A percentile compares a stretch with the other conserved stretches of the same genome.
phyloP scores from a whole-genome alignment of 1,284 basidiomycete genomes.

The Pyrrhoderma noxium region DNA sequence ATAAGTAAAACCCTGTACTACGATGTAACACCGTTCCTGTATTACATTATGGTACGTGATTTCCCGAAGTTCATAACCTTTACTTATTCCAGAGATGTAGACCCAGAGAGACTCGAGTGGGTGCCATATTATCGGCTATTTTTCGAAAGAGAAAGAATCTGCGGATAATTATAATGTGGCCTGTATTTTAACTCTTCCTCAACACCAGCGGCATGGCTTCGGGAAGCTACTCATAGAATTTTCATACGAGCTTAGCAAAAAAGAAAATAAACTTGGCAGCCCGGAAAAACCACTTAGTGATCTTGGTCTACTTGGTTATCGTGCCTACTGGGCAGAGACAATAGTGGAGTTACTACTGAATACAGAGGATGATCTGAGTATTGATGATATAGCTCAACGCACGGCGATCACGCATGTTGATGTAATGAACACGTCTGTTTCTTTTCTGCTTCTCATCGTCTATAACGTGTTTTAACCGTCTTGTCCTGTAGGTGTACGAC shows the following conservation, averaged over 20 bases:
- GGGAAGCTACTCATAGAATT: conserved; percentile 97
- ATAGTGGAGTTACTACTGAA: conserved; percentile 88
- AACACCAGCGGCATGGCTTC: conserved; percentile 94
- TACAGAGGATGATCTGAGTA: conserved; percentile 73
- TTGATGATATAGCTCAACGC: conserved; percentile 96
- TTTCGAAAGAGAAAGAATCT: conserved; percentile 98
- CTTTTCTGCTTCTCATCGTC: conserved; percentile 6
- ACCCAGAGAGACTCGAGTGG: conserved; percentile 84
- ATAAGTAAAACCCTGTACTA: conserved; percentile 95
- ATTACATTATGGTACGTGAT: conserved; percentile 89
- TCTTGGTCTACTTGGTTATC: conserved; percentile 87
- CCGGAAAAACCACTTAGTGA: conserved; percentile 98
- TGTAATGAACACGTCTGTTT: conserved; percentile 92
- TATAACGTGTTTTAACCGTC: conserved; percentile 10
- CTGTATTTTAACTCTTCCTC: conserved; percentile 96
- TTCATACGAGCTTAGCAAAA: conserved; percentile 96
- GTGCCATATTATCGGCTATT: conserved; percentile 95
- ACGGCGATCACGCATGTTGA: conserved; percentile 97
- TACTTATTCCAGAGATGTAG: conserved; percentile 32
- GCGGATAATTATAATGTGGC: conserved; percentile 98
- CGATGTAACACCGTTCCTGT: conserved; percentile 99
- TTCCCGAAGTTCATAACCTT: conserved; percentile 14
- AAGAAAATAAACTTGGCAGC: conserved; percentile 91
- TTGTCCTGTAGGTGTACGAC: conserved; percentile 71
- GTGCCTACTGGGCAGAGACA: conserved; percentile 96